Evolutionary conservation across 2,329 filamentous ascomycete species (phyloP).

Genomic region (Pleurostoma richardsiae): DNA sequence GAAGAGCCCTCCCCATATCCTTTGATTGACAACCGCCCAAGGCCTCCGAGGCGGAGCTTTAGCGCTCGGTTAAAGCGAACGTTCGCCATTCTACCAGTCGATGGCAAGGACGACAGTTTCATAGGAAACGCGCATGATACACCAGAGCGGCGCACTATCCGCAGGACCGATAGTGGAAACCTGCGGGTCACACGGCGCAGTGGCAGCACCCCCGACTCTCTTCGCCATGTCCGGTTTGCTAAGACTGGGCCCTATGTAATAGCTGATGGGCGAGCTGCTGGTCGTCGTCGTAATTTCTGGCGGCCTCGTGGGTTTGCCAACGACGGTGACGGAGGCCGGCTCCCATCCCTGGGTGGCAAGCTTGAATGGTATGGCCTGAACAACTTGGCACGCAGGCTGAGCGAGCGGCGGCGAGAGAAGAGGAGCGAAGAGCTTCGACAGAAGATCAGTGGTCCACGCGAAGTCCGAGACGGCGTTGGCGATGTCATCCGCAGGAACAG

Average conservation of each 20-base stretch:
- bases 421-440: slow-evolving; percentile 51
- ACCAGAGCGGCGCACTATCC: slow-evolving; percentile 52
- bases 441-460: slow-evolving; percentile 55
- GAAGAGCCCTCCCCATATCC: slow-evolving; percentile 18
- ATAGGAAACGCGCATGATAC: slow-evolving; percentile 23
- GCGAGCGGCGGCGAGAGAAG: slow-evolving; percentile 54
- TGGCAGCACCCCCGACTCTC: slow-evolving; percentile 37
- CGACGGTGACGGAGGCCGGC: not conserved
- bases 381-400: slow-evolving; percentile 48
- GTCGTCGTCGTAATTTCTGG: slow-evolving; percentile 8
- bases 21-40: slow-evolving; percentile 39
- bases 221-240: slow-evolving; percentile 19
- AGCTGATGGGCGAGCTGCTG: slow-evolving; percentile 14
- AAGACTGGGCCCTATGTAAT: slow-evolving; percentile 30
- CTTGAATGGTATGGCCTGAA: slow-evolving; percentile 44
- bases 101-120: slow-evolving; percentile 31
- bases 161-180: slow-evolving; percentile 54
- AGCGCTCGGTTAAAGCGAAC: slow-evolving; percentile 52
- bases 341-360: slow-evolving; percentile 33
- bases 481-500: slow-evolving; percentile 47
- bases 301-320: slow-evolving; percentile 4
- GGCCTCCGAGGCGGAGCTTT: slow-evolving; percentile 39
- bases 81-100: slow-evolving; percentile 55
- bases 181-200: slow-evolving; percentile 53
- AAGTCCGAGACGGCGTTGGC: slow-evolving; percentile 53